Percentiles rank a stretch among this genome's conserved stretches.
phyloP scores from a whole-genome alignment of 768 basidiomycete species.

The Rhodotorula babjevae region DNA sequence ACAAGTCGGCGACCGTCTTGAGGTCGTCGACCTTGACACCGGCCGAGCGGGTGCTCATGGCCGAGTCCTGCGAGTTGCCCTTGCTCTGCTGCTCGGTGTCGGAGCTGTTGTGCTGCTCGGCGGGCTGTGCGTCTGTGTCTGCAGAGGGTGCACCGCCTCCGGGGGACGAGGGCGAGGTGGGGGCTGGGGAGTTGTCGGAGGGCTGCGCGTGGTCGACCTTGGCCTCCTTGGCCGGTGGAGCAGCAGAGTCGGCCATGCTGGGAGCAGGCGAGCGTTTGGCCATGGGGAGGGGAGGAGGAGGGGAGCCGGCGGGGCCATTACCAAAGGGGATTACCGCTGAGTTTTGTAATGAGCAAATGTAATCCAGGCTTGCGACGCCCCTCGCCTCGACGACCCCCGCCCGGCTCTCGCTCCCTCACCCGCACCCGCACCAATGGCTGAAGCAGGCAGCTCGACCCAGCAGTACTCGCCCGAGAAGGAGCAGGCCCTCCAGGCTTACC shows the following conservation, averaged over 20 bases:
- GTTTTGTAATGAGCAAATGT: background rate
- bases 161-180: background rate
- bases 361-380: too few relatives aligned
- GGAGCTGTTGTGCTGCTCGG: too few relatives aligned
- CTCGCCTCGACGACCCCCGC: background rate
- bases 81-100: background rate
- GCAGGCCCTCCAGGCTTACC: slow-evolving; percentile 47
- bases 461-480: slow-evolving; percentile 38
- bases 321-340: too few relatives aligned
- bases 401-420: background rate
- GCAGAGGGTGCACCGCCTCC: background rate
- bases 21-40: slow-evolving; percentile 8
- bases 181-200: too few relatives aligned
- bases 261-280: slow-evolving; percentile 4
- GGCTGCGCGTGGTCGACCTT: background rate
- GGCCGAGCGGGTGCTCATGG: too few relatives aligned
- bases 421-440: slow-evolving; percentile 7
- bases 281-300: background rate
- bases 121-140: too few relatives aligned
- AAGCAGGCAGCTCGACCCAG: slow-evolving; percentile 19
- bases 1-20: background rate
- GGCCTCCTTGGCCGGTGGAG: background rate
- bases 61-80: background rate
- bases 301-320: background rate
- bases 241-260: too few relatives aligned